Conservation (phyloP, 805 yeast species). For the Metschnikowia lachancei region DNA sequence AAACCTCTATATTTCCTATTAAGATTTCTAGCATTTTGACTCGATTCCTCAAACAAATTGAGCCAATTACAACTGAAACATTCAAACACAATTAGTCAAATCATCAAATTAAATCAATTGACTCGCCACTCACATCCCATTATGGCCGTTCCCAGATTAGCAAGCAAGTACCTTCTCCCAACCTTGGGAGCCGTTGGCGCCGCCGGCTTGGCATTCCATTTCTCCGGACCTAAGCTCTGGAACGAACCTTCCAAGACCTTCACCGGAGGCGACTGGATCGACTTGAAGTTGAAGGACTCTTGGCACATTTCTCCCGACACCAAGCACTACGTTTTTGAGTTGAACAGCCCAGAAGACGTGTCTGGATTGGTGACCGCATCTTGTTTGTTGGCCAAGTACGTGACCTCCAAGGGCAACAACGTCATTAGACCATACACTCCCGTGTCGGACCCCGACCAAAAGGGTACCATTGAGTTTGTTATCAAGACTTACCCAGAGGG, state of each 20-base stretch:
- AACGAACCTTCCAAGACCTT: conserved; percentile 49
- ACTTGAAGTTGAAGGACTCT: conserved; percentile 54
- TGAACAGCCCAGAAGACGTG: conserved; percentile 62
- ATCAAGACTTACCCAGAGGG: conserved; percentile 85
- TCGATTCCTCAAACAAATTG: too few relatives aligned
- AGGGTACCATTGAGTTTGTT: conserved; percentile 76
- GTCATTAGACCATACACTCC: conserved; percentile 94
- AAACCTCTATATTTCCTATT: too few relatives aligned
- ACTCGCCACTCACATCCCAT: background rate
- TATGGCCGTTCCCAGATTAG: conserved; percentile 25
- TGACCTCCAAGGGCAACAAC: conserved; percentile 77
- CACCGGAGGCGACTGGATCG: conserved; percentile 66
- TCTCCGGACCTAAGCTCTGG: conserved; percentile 24
- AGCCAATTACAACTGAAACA: too few relatives aligned
- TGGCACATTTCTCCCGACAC: conserved; percentile 59
- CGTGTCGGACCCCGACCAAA: conserved; percentile 60
- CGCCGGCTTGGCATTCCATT: conserved; percentile 33
- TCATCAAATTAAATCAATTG: background rate
- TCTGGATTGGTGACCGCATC: conserved; percentile 82
- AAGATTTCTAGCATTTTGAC: too few relatives aligned
- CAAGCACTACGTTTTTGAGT: conserved; percentile 65
- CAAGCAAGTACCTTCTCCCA: conserved; percentile 30
- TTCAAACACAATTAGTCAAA: background rate
- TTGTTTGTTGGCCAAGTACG: conserved; percentile 74
- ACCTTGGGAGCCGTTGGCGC: conserved; percentile 35